phyloP scores from a whole-genome alignment of 495 filamentous ascomycete genomes.

The Thermothielavioides terrestris region DNA sequence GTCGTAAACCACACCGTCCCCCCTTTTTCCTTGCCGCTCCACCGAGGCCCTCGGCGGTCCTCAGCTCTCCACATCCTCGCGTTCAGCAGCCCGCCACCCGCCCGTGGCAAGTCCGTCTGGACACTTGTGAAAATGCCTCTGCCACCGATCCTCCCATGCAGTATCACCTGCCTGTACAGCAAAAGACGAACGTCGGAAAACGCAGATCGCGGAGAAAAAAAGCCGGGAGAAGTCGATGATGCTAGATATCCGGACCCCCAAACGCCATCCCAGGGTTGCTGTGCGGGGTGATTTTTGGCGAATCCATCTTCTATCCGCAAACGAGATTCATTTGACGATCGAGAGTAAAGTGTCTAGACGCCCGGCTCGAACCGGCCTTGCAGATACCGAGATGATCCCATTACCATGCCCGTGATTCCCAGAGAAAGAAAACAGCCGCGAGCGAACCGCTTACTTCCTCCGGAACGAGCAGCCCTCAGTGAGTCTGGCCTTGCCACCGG shows the following conservation, averaged over 20 bases:
- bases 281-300: slow-evolving; percentile 44
- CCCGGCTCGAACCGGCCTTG: slow-evolving; percentile 41
- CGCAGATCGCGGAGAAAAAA: slow-evolving; percentile 31
- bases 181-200: slow-evolving; percentile 25
- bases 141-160: slow-evolving; percentile 48
- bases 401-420: slow-evolving; percentile 39
- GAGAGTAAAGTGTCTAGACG: slow-evolving; percentile 40
- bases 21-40: slow-evolving; percentile 31
- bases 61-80: slow-evolving; percentile 50
- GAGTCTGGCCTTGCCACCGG: slow-evolving; percentile 89
- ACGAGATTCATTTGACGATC: slow-evolving; percentile 35
- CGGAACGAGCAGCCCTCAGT: slow-evolving; percentile 99
- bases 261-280: slow-evolving; percentile 45
- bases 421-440: slow-evolving; percentile 39
- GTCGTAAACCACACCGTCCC: slow-evolving; percentile 43
- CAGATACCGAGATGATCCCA: slow-evolving; percentile 41
- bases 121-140: slow-evolving; percentile 43
- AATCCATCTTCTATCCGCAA: slow-evolving; percentile 73
- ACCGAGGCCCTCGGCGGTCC: slow-evolving; percentile 46
- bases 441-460: slow-evolving; percentile 74
- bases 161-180: slow-evolving; percentile 36
- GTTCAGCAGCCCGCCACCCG: slow-evolving; percentile 29
- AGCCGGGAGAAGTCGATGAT: slow-evolving; percentile 41
- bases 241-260: slow-evolving; percentile 87
- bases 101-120: slow-evolving; percentile 23